A percentile compares a stretch with the other conserved stretches of the same genome.
These are phyloP conservation scores for Blechomonas ayalai DNA, from an alignment of 208 protist genomes.

Conservation along the genomic window DNA sequence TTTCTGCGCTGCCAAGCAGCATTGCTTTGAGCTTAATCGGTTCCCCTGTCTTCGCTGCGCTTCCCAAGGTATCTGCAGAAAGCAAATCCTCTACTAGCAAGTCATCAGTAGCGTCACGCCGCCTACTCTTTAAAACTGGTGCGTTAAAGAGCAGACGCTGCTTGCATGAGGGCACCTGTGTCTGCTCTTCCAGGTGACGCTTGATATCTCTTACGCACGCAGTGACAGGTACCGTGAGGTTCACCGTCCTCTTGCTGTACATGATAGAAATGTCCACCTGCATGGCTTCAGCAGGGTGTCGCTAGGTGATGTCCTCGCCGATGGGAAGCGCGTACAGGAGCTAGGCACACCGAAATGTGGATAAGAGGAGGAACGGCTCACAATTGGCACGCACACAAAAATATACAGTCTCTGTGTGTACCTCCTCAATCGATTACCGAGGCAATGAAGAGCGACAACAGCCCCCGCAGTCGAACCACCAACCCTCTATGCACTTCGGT, in stretches of 20 bases:
- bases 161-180: constrained; percentile 27
- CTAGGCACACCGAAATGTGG: background rate
- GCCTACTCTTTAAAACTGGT: constrained; percentile 38
- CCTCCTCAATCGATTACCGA: too few relatives aligned
- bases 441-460: too few relatives aligned
- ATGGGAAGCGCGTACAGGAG: background rate
- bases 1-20: constrained; percentile 46
- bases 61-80: background rate
- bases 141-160: constrained; percentile 66
- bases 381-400: too few relatives aligned
- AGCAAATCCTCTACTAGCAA: constrained; percentile 29
- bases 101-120: constrained; percentile 22
- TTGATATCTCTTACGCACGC: constrained; percentile 49
- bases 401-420: too few relatives aligned
- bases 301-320: background rate
- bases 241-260: constrained; percentile 8
- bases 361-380: background rate
- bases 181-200: constrained; percentile 21
- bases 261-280: constrained; percentile 15
- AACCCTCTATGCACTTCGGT: too few relatives aligned
- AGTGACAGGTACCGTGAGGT: constrained; percentile 14
- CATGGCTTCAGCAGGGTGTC: background rate
- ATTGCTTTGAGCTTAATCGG: constrained; percentile 40
- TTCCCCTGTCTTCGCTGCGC: background rate
- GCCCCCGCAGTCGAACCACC: too few relatives aligned